Percentiles rank a stretch among this genome's conserved stretches.
Conservation (phyloP, 164 flowering plant genomes). For the Magnolia changhungtana region DNA sequence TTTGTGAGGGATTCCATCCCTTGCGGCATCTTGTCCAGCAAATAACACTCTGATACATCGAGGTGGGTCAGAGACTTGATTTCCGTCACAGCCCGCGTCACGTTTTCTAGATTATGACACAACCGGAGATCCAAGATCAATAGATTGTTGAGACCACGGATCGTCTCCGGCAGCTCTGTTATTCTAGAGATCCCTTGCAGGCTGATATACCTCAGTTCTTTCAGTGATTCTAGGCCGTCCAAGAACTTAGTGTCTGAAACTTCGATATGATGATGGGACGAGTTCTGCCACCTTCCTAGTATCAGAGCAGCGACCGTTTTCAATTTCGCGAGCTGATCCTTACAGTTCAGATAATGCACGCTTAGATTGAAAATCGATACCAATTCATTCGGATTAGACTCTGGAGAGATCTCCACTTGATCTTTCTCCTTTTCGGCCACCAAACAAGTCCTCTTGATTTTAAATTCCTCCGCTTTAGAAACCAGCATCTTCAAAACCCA, state of each 20-base stretch:
- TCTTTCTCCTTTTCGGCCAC: background rate
- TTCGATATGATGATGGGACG: conserved; percentile 28
- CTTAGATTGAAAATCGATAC: conserved; percentile 23
- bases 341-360: conserved; percentile 15
- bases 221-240: background rate
- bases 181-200: no score
- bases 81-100: conserved; percentile 16
- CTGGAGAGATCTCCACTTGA: background rate
- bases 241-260: conserved; percentile 22
- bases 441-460: background rate
- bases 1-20: conserved; percentile 22
- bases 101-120: conserved; percentile 32
- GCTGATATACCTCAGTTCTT: no score
- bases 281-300: conserved; percentile 38
- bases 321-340: conserved; percentile 12
- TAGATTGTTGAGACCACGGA: conserved; percentile 21
- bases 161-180: no score
- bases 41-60: conserved; percentile 46
- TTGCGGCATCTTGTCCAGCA: conserved; percentile 30
- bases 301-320: conserved; percentile 24
- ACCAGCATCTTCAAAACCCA: conserved; percentile 18
- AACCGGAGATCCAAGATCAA: conserved; percentile 36
- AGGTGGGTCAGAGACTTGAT: conserved; percentile 36
- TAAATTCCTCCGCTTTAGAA: background rate
- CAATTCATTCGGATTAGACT: background rate